These are phyloP conservation scores for Dipodascus albidus DNA, from an alignment of 805 yeast genomes.

Conservation along the genomic window DNA sequence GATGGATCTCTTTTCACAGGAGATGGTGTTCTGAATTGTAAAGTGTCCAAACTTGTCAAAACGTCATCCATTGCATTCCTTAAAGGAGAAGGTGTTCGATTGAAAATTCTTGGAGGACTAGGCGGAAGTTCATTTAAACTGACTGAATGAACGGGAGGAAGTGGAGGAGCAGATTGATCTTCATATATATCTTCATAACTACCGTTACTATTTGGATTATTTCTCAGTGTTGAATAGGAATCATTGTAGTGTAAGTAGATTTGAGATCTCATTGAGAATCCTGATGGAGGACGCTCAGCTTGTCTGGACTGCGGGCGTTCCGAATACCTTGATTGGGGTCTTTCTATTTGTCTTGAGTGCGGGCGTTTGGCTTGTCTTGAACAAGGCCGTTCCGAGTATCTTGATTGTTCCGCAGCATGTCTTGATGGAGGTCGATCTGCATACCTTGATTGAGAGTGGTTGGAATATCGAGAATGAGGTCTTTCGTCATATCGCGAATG, in stretches of 20 bases:
- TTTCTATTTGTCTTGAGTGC: neutral
- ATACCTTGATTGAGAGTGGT: neutral
- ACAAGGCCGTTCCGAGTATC: neutral
- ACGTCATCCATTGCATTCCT: constrained; percentile 26
- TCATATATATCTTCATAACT: neutral
- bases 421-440: neutral
- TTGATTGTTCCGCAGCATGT: no score
- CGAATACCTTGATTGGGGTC: neutral
- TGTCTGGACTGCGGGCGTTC: neutral
- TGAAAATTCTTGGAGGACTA: neutral
- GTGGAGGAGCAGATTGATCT: constrained; percentile 18
- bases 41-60: constrained; percentile 19
- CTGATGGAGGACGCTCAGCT: neutral
- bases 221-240: neutral
- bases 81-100: constrained; percentile 23
- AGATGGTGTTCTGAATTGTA: constrained; percentile 7
- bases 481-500: neutral
- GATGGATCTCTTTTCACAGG: neutral
- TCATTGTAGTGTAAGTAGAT: neutral
- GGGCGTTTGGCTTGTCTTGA: neutral
- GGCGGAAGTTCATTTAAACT: constrained; percentile 4
- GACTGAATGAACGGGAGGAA: constrained; percentile 27
- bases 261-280: neutral
- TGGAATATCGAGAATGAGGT: no score
- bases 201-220: neutral